Percentiles rank a stretch among this genome's conserved stretches.
Evolutionary conservation across 192 early-diverging fungal species (phyloP).

Genomic region (Entomortierella beljakovae): DNA sequence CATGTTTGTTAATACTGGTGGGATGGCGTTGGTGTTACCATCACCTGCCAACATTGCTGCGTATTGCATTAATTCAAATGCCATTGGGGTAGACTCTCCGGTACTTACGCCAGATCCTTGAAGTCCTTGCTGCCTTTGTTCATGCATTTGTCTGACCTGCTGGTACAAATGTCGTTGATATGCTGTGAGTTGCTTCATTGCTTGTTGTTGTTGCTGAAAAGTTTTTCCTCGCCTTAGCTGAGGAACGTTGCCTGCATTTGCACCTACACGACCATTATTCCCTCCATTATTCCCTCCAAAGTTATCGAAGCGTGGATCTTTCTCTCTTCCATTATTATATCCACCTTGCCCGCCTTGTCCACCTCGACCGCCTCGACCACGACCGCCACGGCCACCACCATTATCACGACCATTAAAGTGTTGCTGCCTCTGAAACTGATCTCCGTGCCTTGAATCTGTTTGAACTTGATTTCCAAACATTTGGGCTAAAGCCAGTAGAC

Average conservation of each 20-base stretch:
- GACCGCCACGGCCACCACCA: not conserved
- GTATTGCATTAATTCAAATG: constrained; percentile 49
- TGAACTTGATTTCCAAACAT: constrained; percentile 35
- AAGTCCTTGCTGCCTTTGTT: constrained; percentile 14
- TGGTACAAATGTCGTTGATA: constrained; percentile 48
- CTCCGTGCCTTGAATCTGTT: constrained; percentile 1
- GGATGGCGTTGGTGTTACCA: constrained; percentile 6
- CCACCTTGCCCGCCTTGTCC: constrained; percentile 4
- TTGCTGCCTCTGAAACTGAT: constrained; percentile 23
- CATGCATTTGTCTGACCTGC: constrained; percentile 32
- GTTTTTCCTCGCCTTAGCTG: constrained; percentile 34
- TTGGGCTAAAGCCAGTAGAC: constrained; percentile 35
- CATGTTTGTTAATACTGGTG: constrained; percentile 8
- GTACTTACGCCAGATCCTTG: constrained; percentile 5
- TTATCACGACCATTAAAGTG: not conserved
- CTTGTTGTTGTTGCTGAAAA: constrained; percentile 50
- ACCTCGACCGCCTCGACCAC: constrained; percentile 10
- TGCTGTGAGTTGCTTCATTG: constrained; percentile 40
- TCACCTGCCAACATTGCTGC: constrained; percentile 28
- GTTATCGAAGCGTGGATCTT: not conserved
- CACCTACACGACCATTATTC: not conserved
- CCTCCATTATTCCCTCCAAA: not conserved
- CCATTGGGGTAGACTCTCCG: constrained; percentile 13
- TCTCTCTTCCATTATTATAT: not conserved
- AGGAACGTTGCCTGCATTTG: constrained; percentile 5